Base-by-base conservation (phyloP, 305 asterid species). In the Fraxinus angustifolia region DNA sequence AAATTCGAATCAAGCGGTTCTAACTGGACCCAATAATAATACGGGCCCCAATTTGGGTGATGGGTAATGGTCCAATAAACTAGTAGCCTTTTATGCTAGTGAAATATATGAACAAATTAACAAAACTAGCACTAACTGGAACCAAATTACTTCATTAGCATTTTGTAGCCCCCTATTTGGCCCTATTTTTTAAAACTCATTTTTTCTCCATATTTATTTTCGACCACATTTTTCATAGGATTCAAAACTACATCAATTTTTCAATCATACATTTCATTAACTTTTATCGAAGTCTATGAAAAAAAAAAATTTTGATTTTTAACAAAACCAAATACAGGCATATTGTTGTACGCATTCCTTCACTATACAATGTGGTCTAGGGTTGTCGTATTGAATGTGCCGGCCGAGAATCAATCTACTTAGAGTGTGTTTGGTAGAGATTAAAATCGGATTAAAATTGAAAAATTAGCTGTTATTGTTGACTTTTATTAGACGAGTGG, bases 1-100 rank as follows among this genome's bases (percentile, higher is more conserved):
- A 42, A 70, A 50, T 30, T 40, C 62, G 82, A 79, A 83, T 82
- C 82, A 3, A 14, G 12, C 71, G 33, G 33, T 23, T 19, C n/a
- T 62, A 23, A 62, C 34, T 21, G 71, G 71, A 62, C 71, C 71
- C 71, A 23, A 7, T 62, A 62, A 62, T 19, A 58, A 17, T 60
- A 62, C 34, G 71, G 71, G 71, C n/a, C 71, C 6, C n/a, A 62
- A 26, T 23, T 60, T 23, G 34, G 71, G 8, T 48, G 19, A 14
- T 16, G 58, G 58, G 19, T 48, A 14, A 48, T 14, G 58, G 58
- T 50, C 62, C 62, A 5, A 50, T 50, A 50, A 50, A 16, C 21
- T 50, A 50, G 21, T 4, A 16, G 60, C 21, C 60, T 16, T 1
- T 1, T 14, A 4, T 4, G 6, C 21, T 48, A 3, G 60, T 45